Base-by-base conservation (phyloP, 2,329 filamentous ascomycete genomes). In the Aspergillus pseudoviridinutans region DNA sequence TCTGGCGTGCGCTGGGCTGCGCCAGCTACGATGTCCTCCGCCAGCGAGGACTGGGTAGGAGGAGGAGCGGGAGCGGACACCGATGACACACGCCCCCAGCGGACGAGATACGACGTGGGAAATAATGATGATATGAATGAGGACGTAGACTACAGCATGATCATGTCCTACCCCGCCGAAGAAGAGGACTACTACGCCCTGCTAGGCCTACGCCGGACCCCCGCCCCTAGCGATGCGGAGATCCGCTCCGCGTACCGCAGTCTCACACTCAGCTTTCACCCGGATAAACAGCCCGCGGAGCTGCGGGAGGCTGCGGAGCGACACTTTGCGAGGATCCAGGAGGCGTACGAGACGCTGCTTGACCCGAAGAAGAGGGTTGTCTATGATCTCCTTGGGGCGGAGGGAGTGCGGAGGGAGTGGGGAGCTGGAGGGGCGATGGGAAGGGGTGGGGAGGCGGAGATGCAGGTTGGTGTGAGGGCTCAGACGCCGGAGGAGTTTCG, bases 171-270 rank as follows among this genome's bases (percentile, higher is more conserved):
- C 58, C 67, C 73, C n/a, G 32, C 14, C 14, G 32, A 38, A 38
- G 59, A 68, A 17, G 66, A 73, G 57, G 76, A 79, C 59, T 78
- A 77, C 60, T 79, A 79, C 56, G 66, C 70, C 51, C 61, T 78
- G n/a, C 67, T 79, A 6, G 72, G 71, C 6, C 70, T 79, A 14
- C 61, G 74, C 10, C 70, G 69, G 53, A 60, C 69, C 4, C 76
- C 75, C n/a, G 67, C 74, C 1, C 76, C 76, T 1, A 73, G 71
- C 32, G 73, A 76, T 7, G 60, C 74, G 27, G 69, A 77, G 47
- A 75, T 79, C 52, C 75, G 76, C 27, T 72, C 75, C 44, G 76
- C 76, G n/a, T 78, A 77, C 61, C 74, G 73, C 51, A 74, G 66
- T 29, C 62, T 78, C 55, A 74, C 73, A 8, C 69, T 78, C 25